Conservation (phyloP, 805 yeast species). For the Isabelozyma pseudorhagii region DNA sequence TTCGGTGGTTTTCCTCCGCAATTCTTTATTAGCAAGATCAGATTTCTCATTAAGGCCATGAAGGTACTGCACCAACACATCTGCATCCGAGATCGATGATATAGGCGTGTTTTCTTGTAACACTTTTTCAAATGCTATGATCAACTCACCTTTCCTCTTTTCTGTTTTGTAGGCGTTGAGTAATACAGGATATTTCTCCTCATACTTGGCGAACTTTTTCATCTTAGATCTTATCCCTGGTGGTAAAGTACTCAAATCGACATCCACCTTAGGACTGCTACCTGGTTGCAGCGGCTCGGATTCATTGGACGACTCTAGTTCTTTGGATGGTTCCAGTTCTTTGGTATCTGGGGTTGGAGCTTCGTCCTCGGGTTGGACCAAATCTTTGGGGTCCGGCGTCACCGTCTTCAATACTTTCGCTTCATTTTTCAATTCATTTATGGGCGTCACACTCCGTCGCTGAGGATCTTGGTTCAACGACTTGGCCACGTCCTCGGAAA, state of each 20-base stretch:
- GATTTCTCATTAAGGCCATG: slow-evolving; percentile 59
- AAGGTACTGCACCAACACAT: slow-evolving; percentile 65
- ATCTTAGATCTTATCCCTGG: slow-evolving; percentile 59
- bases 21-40: slow-evolving; percentile 60
- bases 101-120: slow-evolving; percentile 81
- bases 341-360: slow-evolving; percentile 8
- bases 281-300: slow-evolving; percentile 7
- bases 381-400: slow-evolving; percentile 47
- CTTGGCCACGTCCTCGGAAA: slow-evolving; percentile 46
- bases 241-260: slow-evolving; percentile 46
- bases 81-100: slow-evolving; percentile 69
- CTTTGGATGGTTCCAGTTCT: slow-evolving; percentile 1
- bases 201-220: slow-evolving; percentile 79
- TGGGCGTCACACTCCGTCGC: slow-evolving; percentile 11
- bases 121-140: slow-evolving; percentile 62
- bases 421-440: slow-evolving; percentile 30
- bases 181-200: slow-evolving; percentile 82
- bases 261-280: slow-evolving; percentile 2
- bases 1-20: slow-evolving; percentile 45
- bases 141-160: slow-evolving; percentile 60
- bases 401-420: slow-evolving; percentile 31
- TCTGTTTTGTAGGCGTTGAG: slow-evolving; percentile 84
- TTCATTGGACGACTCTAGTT: background rate
- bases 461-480: slow-evolving; percentile 25
- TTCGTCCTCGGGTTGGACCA: slow-evolving; percentile 46